phyloP scores from a whole-genome alignment of 371 early-diverging fungal genomes.

The Mortierella sp. region DNA sequence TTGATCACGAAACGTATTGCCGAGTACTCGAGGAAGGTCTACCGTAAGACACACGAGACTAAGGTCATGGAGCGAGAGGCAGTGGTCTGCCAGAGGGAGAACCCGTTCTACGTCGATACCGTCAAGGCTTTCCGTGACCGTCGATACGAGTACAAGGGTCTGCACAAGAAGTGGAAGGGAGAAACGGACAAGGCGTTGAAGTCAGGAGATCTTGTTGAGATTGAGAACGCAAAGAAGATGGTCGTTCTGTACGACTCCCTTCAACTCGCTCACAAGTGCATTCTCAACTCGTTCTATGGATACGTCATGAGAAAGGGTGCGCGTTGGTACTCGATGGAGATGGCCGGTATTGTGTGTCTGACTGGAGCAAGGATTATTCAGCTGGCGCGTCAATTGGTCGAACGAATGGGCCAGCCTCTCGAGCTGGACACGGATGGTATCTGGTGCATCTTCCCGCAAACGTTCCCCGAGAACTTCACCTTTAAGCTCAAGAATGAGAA shows the following conservation, averaged over 20 bases:
- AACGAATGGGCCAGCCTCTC: slow-evolving; percentile 96
- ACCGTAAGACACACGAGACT: slow-evolving; percentile 86
- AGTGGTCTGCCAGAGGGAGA: slow-evolving; percentile 98
- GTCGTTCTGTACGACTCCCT: slow-evolving; percentile 97
- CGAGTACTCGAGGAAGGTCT: slow-evolving; percentile 94
- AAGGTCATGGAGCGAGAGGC: slow-evolving; percentile 87
- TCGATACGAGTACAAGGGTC: slow-evolving; percentile 98
- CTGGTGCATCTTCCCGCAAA: slow-evolving; percentile 98
- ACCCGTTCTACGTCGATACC: slow-evolving; percentile 99
- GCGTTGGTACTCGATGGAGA: slow-evolving; percentile 99
- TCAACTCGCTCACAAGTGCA: slow-evolving; percentile 99
- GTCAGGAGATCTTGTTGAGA: slow-evolving; percentile 77
- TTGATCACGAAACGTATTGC: slow-evolving; percentile 86
- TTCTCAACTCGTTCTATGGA: slow-evolving; percentile 99
- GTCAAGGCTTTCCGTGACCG: slow-evolving; percentile 98
- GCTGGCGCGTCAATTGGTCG: slow-evolving; percentile 94
- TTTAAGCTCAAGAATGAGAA: slow-evolving; percentile 88
- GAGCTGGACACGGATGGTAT: slow-evolving; percentile 99
- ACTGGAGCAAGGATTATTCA: slow-evolving; percentile 99
- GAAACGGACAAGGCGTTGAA: slow-evolving; percentile 80
- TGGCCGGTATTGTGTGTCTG: slow-evolving; percentile 99
- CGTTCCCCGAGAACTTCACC: slow-evolving; percentile 94
- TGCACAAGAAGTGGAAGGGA: slow-evolving; percentile 93
- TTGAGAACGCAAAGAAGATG: slow-evolving; percentile 94
- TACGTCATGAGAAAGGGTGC: slow-evolving; percentile 99